These are phyloP conservation scores for Hypoxylon sp. DNA, from an alignment of 2,329 filamentous ascomycete species.

Conservation along the genomic window DNA sequence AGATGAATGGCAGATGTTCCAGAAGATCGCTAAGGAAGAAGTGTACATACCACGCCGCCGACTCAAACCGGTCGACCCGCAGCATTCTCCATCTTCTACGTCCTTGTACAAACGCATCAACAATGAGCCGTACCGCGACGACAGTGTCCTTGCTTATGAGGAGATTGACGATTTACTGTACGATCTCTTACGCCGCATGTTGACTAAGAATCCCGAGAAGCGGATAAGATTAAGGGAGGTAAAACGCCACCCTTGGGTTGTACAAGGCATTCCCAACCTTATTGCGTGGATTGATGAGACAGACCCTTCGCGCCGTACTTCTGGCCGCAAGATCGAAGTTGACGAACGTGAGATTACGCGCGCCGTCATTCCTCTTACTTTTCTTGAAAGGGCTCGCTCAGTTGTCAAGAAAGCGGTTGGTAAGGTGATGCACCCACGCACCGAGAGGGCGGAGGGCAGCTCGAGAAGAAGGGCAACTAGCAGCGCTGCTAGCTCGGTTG, in stretches of 20 bases:
- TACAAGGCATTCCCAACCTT: slow-evolving; percentile 81
- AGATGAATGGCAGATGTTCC: slow-evolving; percentile 93
- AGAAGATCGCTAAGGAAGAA: slow-evolving; percentile 91
- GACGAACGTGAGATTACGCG: slow-evolving; percentile 90
- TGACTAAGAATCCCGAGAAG: slow-evolving; percentile 90
- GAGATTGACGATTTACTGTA: slow-evolving; percentile 84
- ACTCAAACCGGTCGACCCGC: slow-evolving; percentile 80
- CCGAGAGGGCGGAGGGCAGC: slow-evolving; percentile 69
- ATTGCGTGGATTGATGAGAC: slow-evolving; percentile 93
- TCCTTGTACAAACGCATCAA: slow-evolving; percentile 72
- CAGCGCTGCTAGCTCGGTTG: slow-evolving; percentile 75
- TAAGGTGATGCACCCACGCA: slow-evolving; percentile 74
- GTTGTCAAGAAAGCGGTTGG: slow-evolving; percentile 78
- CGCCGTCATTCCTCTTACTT: slow-evolving; percentile 89
- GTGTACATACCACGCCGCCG: slow-evolving; percentile 88
- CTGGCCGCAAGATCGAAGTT: slow-evolving; percentile 90
- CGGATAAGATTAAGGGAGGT: slow-evolving; percentile 92
- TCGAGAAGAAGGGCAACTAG: slow-evolving; percentile 72
- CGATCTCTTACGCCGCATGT: slow-evolving; percentile 83
- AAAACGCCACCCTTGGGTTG: slow-evolving; percentile 93
- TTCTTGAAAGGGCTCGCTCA: slow-evolving; percentile 87
- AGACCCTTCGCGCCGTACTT: slow-evolving; percentile 82
- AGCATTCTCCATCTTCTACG: slow-evolving; percentile 68
- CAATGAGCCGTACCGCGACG: slow-evolving; percentile 78
- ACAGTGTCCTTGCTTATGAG: slow-evolving; percentile 87